phyloP scores from a whole-genome alignment of 192 early-diverging fungal genomes.

The Allomyces macrogynus region DNA sequence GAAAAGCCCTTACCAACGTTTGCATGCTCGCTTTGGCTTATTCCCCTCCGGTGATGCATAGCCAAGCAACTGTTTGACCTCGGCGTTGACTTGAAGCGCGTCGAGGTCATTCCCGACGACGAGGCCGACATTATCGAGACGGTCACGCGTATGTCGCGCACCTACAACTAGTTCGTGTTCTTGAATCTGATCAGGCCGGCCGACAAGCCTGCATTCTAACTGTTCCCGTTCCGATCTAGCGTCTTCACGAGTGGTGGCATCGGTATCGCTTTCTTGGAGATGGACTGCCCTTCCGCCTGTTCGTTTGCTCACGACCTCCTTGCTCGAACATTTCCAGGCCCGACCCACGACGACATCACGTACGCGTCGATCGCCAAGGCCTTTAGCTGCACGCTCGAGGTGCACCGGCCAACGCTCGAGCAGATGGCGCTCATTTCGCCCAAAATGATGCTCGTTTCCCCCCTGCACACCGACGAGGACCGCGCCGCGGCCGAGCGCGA shows the following conservation, averaged over 20 bases:
- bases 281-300: not conserved
- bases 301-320: not conserved
- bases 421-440: constrained; percentile 22
- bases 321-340: constrained; percentile 8
- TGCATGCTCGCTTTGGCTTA: too few species aligned
- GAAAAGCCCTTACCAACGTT: not conserved
- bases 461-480: not conserved
- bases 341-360: constrained; percentile 48
- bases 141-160: constrained; percentile 20
- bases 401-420: constrained; percentile 29
- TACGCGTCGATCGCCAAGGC: constrained; percentile 39
- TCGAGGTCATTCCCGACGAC: constrained; percentile 34
- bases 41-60: not conserved
- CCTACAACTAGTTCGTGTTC: constrained; percentile 13
- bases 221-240: too few species aligned
- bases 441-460: not conserved
- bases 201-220: too few species aligned
- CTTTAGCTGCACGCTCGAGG: constrained; percentile 23
- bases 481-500: too few species aligned
- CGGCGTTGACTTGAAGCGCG: constrained; percentile 32
- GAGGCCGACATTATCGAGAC: constrained; percentile 20
- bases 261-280: constrained; percentile 11
- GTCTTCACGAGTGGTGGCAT: constrained; percentile 62
- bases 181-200: too few species aligned
- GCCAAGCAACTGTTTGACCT: constrained; percentile 37